Evolutionary conservation across 2,329 filamentous ascomycete genomes (phyloP), one percentile per base, ranked within the genome.

Genomic region (Exophiala aquamarina): DNA sequence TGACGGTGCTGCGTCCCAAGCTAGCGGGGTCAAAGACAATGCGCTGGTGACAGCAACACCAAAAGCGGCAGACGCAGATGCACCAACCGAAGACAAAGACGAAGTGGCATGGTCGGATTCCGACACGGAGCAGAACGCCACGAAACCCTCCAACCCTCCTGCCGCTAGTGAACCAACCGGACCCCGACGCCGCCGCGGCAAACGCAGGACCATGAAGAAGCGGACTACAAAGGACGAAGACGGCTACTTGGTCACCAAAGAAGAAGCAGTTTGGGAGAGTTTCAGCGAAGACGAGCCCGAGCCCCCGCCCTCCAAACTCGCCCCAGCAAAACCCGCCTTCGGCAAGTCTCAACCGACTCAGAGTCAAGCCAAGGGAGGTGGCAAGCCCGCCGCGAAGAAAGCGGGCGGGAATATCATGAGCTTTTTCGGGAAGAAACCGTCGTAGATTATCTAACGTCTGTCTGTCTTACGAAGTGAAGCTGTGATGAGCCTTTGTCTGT

Each of bases 251-350:
- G 91, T 95, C 23, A 95, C 90, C 2, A 86, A 85, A 56, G 87
- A 94, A 67, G 89, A 95, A 62, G 70, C 79, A 0, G 85, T 78
- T 0, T 96, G 91, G 91, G 91, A 96, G 66, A 92, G 87, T 0
- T 95, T 94, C 70, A 95, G 89, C 0, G 91, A 96, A 64, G 90
- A 95, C 55, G 90, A 95, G 56, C 79, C 83, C 17, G 74, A 75
- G 23, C 67, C 71, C 3, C 67, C 70, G 7, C 74, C 78, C 63
- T 57, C 35, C 57, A 44, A 36, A 31, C 18, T 19, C 11, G 23
- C 34, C 47, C 35, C 1, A 68, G 72, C 5, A 43, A 70, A 72
- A 17, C 65, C 70, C 4, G 63, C 66, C 63, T 36, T 81, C 77
- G 58, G 47, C 54, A 49, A 15, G 70, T 69, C 6, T 17, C 21